Evolutionary conservation across 345 rosid genomes (phyloP), one percentile per base, ranked within the genome.

Genomic region (Euphorbia peplus): DNA sequence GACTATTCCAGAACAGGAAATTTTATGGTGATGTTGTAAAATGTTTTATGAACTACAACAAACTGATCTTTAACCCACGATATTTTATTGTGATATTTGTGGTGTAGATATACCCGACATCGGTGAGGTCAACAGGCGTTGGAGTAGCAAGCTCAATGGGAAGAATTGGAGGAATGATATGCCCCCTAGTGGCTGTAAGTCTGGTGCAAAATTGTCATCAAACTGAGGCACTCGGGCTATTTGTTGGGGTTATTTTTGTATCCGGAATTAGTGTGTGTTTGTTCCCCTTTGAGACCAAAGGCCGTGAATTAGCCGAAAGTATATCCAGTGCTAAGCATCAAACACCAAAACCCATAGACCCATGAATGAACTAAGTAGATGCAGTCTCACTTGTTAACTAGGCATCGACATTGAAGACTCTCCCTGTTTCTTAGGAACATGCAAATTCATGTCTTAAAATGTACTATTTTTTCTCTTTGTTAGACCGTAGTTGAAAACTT

Each of bases 81-180:
- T n/a, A n/a, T n/a, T n/a, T n/a, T n/a, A n/a, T n/a, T n/a, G n/a
- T n/a, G n/a, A n/a, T n/a, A n/a, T 53, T 29, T 4, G 2, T 30
- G 4, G 4, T 81, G 77, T 37, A 89, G 96, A 78, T 93, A 69
- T 91, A 93, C 69, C 98, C 98, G 19, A 91, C 98, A 2, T 79
- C 88, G 14, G 85, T 91, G 60, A 86, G 98, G 81, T 60, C 98
- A n/a, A 93, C 97, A 0, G 98, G 98, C 39, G 83, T 88, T 29
- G 98, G 98, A 73, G 75, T 81, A 3, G 98, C 75, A 16, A 91
- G 95, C 82, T 82, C 96, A 3, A 75, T 93, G 60, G 98, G 97
- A 56, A 86, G 98, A 79, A 87, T 93, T 14, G 98, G 97, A 16
- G 98, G 98, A 66, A 85, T 91, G 85, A 42, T 87, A 26, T 87